Percentiles rank a stretch among this genome's conserved stretches.
Conservation (phyloP, 352 stramenopile genomes). For the Phytophthora niederhauseri region DNA sequence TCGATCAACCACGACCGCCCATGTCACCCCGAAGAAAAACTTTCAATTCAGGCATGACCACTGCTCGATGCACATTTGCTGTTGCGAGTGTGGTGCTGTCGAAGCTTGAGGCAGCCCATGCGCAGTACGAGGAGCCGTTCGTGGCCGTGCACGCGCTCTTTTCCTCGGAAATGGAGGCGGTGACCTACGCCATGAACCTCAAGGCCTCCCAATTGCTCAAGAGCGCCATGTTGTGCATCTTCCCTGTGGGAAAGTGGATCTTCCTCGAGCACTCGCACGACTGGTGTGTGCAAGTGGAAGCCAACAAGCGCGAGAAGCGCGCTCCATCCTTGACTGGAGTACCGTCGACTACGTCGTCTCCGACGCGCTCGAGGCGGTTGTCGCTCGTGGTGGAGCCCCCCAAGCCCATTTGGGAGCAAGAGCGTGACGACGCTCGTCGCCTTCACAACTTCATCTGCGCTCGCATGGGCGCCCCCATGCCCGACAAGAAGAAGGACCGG, state of each 20-base stretch:
- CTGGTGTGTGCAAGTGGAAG: slow-evolving; percentile 70
- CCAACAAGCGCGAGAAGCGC: slow-evolving; percentile 50
- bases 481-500: slow-evolving; percentile 36
- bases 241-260: slow-evolving; percentile 55
- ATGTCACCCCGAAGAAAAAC: slow-evolving; percentile 14
- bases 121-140: slow-evolving; percentile 54
- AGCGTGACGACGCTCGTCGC: slow-evolving; percentile 57
- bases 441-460: slow-evolving; percentile 72
- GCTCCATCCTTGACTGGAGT: slow-evolving; percentile 6
- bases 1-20: slow-evolving; percentile 4
- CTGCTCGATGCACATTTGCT: slow-evolving; percentile 37
- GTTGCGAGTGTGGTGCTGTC: slow-evolving; percentile 66
- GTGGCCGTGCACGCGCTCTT: slow-evolving; percentile 58
- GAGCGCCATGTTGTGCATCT: slow-evolving; percentile 65
- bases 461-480: slow-evolving; percentile 44
- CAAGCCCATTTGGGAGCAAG: slow-evolving; percentile 42
- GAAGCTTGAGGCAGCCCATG: slow-evolving; percentile 44
- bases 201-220: slow-evolving; percentile 38
- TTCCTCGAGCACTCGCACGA: slow-evolving; percentile 63
- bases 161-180: slow-evolving; percentile 52
- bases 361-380: slow-evolving; percentile 5
- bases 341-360: not conserved
- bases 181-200: slow-evolving; percentile 46
- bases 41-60: not conserved
- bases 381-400: slow-evolving; percentile 1